Evolutionary conservation across 495 filamentous ascomycete species (phyloP).

Genomic region (Penicillium macrosclerotiorum): DNA sequence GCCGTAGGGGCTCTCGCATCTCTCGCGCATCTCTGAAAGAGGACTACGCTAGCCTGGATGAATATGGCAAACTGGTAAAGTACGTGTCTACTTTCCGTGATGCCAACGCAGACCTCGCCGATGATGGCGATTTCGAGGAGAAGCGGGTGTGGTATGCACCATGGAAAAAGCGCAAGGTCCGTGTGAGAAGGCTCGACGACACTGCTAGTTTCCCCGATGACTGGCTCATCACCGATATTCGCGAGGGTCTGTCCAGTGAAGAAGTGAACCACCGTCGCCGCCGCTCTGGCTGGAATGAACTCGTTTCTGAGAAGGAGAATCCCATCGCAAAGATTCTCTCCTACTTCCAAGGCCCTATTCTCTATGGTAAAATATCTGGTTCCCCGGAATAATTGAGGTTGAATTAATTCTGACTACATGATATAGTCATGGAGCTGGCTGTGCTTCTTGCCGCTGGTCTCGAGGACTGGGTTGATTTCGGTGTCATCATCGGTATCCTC

Average conservation of each 20-base stretch:
- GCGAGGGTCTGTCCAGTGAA: constrained; percentile 51
- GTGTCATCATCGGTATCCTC: constrained; percentile 79
- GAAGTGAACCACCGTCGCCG: constrained; percentile 60
- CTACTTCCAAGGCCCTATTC: constrained; percentile 77
- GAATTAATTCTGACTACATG: constrained; percentile 22
- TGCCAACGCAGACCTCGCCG: constrained; percentile 25
- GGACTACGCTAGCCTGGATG: constrained; percentile 40
- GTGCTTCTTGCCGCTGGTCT: constrained; percentile 73
- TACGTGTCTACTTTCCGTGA: constrained; percentile 65
- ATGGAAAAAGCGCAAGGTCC: constrained; percentile 57
- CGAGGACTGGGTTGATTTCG: constrained; percentile 76
- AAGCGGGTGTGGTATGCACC: constrained; percentile 51
- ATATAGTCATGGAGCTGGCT: constrained; percentile 75
- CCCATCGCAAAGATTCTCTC: constrained; percentile 68
- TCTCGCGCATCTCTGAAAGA: constrained; percentile 41
- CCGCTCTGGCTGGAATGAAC: constrained; percentile 67
- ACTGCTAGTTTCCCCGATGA: constrained; percentile 58
- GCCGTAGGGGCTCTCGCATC: constrained; percentile 31
- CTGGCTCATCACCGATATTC: constrained; percentile 71
- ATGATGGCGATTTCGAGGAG: constrained; percentile 28
- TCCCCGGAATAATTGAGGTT: neutral
- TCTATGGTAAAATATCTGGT: constrained; percentile 61
- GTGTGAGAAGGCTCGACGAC: constrained; percentile 32
- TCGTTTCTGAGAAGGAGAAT: constrained; percentile 71
- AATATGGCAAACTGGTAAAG: constrained; percentile 57